phyloP scores from a whole-genome alignment of 2,329 filamentous ascomycete genomes.

The Cryphonectria carpinicola region DNA sequence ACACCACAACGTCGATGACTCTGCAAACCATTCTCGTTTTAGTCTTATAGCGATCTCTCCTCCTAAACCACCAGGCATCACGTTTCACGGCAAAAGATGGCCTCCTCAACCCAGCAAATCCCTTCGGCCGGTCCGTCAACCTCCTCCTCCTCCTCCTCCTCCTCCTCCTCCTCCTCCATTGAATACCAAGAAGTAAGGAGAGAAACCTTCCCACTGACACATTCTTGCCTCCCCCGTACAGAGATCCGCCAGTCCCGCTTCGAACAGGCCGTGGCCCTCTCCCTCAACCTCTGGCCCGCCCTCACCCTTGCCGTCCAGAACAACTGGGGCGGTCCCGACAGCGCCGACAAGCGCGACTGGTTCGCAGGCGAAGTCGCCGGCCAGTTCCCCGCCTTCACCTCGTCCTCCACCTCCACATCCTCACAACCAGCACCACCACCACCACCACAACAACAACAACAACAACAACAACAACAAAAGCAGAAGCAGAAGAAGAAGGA shows the following conservation, averaged over 20 bases:
- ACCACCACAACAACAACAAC: too few species aligned
- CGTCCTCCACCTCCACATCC: conserved; percentile 35
- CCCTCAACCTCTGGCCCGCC: conserved; percentile 85
- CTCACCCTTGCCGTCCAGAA: conserved; percentile 86
- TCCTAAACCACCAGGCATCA: not conserved
- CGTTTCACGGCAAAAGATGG: not conserved
- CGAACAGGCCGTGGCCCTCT: conserved; percentile 84
- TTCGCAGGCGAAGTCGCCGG: conserved; percentile 87
- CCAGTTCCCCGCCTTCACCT: conserved; percentile 71
- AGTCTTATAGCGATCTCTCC: not conserved
- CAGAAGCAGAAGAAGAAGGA: conserved; percentile 35
- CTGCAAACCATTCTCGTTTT: not conserved
- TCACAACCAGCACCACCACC: not conserved
- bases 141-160: not conserved
- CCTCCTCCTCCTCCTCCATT: not conserved
- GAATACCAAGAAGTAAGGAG: too few species aligned
- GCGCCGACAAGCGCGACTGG: conserved; percentile 91
- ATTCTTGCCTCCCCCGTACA: conserved; percentile 35
- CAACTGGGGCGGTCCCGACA: conserved; percentile 84
- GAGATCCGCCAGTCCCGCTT: conserved; percentile 67
- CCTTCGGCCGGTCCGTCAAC: not conserved
- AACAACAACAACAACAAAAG: conserved; percentile 30
- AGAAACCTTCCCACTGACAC: not conserved
- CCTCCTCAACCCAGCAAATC: conserved; percentile 19
- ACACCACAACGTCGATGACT: not conserved